Evolutionary conservation across 768 basidiomycete genomes (phyloP).

Genomic region (Tulasnella calospora): DNA sequence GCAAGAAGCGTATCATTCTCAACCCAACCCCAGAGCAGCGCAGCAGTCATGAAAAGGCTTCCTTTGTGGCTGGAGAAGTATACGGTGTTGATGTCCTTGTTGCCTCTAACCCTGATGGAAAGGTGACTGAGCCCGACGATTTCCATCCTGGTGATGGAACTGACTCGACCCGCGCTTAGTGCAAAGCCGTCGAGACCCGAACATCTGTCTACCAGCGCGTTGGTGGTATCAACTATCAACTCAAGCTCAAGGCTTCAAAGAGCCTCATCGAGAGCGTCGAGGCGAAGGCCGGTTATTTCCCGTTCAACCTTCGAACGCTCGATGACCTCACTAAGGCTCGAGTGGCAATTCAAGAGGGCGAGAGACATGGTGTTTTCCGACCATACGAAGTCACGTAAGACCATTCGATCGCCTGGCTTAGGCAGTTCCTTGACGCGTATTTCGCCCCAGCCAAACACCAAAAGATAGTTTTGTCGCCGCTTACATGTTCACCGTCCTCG

Average conservation of each 20-base stretch:
- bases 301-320: slow-evolving; percentile 89
- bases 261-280: slow-evolving; percentile 96
- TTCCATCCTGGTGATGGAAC: slow-evolving; percentile 1
- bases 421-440: neutral
- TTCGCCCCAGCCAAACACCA: slow-evolving; percentile 61
- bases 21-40: slow-evolving; percentile 83
- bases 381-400: slow-evolving; percentile 81
- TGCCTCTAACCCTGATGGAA: slow-evolving; percentile 83
- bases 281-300: slow-evolving; percentile 97
- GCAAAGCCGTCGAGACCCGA: slow-evolving; percentile 79
- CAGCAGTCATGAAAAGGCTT: slow-evolving; percentile 75
- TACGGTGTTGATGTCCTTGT: slow-evolving; percentile 92
- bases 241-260: slow-evolving; percentile 97
- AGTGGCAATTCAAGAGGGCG: slow-evolving; percentile 93
- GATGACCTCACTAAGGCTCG: slow-evolving; percentile 96
- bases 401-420: slow-evolving; percentile 41
- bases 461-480: slow-evolving; percentile 81
- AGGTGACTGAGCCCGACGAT: slow-evolving; percentile 48
- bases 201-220: slow-evolving; percentile 93
- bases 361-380: slow-evolving; percentile 87
- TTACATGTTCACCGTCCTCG: slow-evolving; percentile 95
- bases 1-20: slow-evolving; percentile 90
- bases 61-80: slow-evolving; percentile 89
- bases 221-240: slow-evolving; percentile 78
- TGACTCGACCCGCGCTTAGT: slow-evolving; percentile 46